Evolutionary conservation across 2,329 filamentous ascomycete genomes (phyloP).

Genomic region (Exserohilum turcica): DNA sequence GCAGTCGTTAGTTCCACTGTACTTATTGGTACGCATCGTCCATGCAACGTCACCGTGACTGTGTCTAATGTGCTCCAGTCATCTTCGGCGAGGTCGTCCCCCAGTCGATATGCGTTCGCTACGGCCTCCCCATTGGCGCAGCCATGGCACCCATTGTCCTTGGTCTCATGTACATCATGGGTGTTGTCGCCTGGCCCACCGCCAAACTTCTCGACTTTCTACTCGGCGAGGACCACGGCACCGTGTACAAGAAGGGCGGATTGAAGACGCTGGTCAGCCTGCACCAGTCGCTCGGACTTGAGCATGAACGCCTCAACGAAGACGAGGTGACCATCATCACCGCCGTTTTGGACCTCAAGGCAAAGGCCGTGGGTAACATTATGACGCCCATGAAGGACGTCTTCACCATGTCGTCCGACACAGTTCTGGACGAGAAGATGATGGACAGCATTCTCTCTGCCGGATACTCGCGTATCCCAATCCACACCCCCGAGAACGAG

Average conservation of each 20-base stretch:
- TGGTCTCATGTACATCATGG: constrained; percentile 87
- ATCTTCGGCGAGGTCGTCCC: constrained; percentile 98
- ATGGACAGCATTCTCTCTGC: constrained; percentile 94
- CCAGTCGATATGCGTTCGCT: constrained; percentile 94
- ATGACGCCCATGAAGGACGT: constrained; percentile 99
- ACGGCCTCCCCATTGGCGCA: constrained; percentile 91
- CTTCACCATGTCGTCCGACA: constrained; percentile 95
- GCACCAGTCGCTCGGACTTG: constrained; percentile 86
- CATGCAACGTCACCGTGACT: neutral
- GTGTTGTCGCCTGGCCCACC: constrained; percentile 89
- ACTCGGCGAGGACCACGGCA: constrained; percentile 92
- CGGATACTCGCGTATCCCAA: constrained; percentile 94
- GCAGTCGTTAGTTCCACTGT: constrained; percentile 92
- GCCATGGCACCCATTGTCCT: constrained; percentile 90
- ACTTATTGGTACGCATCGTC: constrained; percentile 73
- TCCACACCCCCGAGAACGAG: constrained; percentile 81
- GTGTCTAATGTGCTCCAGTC: constrained; percentile 60
- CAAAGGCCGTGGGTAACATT: constrained; percentile 90
- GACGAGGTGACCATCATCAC: constrained; percentile 99
- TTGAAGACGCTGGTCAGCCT: constrained; percentile 95
- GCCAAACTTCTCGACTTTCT: constrained; percentile 94
- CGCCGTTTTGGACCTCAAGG: constrained; percentile 92
- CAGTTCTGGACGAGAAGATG: constrained; percentile 86
- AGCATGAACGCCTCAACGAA: constrained; percentile 85
- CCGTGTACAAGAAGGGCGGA: constrained; percentile 96